Conservation (phyloP, 768 basidiomycete species). For the Serpula lacrymans region DNA sequence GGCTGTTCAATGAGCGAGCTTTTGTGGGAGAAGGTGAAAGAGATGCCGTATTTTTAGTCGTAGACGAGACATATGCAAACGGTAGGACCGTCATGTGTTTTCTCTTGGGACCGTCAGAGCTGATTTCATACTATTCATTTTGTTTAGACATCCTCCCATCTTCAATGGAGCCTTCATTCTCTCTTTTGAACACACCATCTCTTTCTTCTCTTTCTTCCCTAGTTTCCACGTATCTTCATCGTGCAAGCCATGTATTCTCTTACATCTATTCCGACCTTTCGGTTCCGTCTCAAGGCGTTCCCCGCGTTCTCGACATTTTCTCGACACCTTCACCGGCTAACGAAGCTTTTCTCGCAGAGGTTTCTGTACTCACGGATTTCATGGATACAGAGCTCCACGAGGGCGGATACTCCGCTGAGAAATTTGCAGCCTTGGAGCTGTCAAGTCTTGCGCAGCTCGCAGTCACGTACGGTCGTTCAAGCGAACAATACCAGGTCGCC, state of each 20-base stretch:
- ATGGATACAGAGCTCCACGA: constrained; percentile 27
- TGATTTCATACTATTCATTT: constrained; percentile 5
- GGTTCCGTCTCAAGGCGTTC: constrained; percentile 24
- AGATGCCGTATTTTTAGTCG: constrained; percentile 50
- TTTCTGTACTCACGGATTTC: constrained; percentile 50
- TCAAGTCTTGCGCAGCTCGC: constrained; percentile 48
- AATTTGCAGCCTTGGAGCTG: constrained; percentile 65
- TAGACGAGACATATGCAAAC: constrained; percentile 52
- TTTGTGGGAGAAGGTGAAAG: constrained; percentile 58
- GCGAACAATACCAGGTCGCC: constrained; percentile 53
- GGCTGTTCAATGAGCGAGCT: constrained; percentile 29
- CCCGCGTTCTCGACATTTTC: constrained; percentile 39
- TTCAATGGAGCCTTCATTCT: constrained; percentile 48
- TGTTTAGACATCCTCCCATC: constrained; percentile 54
- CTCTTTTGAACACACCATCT: constrained; percentile 26
- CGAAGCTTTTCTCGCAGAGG: constrained; percentile 37
- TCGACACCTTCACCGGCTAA: constrained; percentile 36
- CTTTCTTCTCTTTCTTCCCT: constrained; percentile 46
- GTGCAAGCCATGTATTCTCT: constrained; percentile 57
- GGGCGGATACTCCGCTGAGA: too few species aligned
- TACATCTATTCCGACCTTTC: constrained; percentile 43
- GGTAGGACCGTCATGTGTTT: constrained; percentile 37
- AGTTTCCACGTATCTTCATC: constrained; percentile 54
- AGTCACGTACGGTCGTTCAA: constrained; percentile 41
- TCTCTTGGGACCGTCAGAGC: too few species aligned